Evolutionary conservation across 441 rosid species (phyloP).

Genomic region (Melastoma candidum): DNA sequence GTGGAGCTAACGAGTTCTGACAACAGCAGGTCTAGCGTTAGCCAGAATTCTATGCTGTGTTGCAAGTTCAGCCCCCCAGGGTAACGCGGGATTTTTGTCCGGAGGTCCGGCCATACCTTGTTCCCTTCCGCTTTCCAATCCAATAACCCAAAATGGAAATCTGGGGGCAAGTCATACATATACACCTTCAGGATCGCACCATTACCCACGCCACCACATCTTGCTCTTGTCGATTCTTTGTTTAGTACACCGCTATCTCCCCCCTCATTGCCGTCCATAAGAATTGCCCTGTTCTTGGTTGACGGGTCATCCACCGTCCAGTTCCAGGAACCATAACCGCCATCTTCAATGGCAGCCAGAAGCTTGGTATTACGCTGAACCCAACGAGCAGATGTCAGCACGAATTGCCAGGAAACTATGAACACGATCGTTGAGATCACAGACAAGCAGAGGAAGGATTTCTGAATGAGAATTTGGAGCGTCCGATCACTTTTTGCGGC

Average conservation of each 20-base stretch:
- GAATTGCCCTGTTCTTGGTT: slow-evolving; percentile 19
- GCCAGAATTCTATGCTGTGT: too few relatives aligned
- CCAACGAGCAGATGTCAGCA: slow-evolving; percentile 48
- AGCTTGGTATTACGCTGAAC: slow-evolving; percentile 23
- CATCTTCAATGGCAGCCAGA: slow-evolving; percentile 21
- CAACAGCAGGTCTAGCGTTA: too few relatives aligned
- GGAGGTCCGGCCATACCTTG: too few relatives aligned
- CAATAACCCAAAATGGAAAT: slow-evolving; percentile 78
- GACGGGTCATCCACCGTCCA: slow-evolving; percentile 18
- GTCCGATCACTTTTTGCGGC: slow-evolving; percentile 43
- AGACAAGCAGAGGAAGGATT: slow-evolving; percentile 41
- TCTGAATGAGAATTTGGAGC: slow-evolving; percentile 34
- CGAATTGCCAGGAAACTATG: slow-evolving; percentile 62
- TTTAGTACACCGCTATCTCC: slow-evolving; percentile 5
- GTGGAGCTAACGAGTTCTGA: too few relatives aligned
- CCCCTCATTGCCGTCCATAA: slow-evolving; percentile 18
- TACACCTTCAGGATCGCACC: slow-evolving; percentile 52
- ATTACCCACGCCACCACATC: slow-evolving; percentile 12
- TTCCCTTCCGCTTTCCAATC: slow-evolving; percentile 33
- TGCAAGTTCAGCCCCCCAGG: too few relatives aligned
- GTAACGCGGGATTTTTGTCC: too few relatives aligned
- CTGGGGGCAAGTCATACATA: slow-evolving; percentile 81
- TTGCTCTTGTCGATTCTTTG: slow-evolving; percentile 19
- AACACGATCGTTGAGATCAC: slow-evolving; percentile 35
- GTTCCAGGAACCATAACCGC: slow-evolving; percentile 10